These are phyloP conservation scores for Globisporangium nunn DNA, from an alignment of 352 stramenopile species.

Conservation along the genomic window DNA sequence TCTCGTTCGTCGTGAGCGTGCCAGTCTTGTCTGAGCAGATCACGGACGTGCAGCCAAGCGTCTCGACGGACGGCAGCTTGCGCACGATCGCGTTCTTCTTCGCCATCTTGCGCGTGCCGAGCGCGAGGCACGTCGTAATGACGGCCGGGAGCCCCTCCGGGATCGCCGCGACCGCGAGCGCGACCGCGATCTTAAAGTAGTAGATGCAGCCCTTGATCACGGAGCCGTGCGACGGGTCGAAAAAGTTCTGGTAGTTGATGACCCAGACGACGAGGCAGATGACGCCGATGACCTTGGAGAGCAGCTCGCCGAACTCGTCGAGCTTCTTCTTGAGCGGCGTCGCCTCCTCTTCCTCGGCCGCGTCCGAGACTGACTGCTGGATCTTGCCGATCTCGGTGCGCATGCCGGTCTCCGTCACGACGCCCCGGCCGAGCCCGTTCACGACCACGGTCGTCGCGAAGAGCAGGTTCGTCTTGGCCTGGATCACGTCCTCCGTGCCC, in stretches of 20 bases:
- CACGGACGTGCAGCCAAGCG: conserved; percentile 93
- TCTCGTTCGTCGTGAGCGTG: conserved; percentile 98
- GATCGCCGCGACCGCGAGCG: conserved; percentile 97
- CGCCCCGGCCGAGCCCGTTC: conserved; percentile 87
- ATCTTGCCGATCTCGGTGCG: conserved; percentile 99
- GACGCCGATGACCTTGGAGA: conserved; percentile 96
- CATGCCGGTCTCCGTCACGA: conserved; percentile 96
- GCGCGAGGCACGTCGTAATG: conserved; percentile 95
- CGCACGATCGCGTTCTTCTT: conserved; percentile 98
- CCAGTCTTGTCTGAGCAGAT: conserved; percentile 94
- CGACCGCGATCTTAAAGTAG: conserved; percentile 99
- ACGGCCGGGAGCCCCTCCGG: conserved; percentile 97
- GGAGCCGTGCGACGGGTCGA: conserved; percentile 79
- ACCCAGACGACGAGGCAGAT: conserved; percentile 97
- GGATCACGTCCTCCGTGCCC: conserved; percentile 74
- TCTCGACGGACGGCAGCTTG: conserved; percentile 97
- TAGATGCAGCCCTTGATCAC: conserved; percentile 96
- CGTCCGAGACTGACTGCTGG: conserved; percentile 88
- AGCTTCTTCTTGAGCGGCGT: conserved; percentile 97
- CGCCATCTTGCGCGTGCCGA: conserved; percentile 95
- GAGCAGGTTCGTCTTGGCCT: conserved; percentile 95
- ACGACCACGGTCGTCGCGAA: conserved; percentile 98
- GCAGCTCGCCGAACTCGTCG: conserved; percentile 96
- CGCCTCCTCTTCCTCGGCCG: conserved; percentile 90
- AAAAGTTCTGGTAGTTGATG: conserved; percentile 97